A percentile compares a stretch with the other conserved stretches of the same genome.
Evolutionary conservation across 495 filamentous ascomycete genomes (phyloP).

Genomic region (Pyronema omphalodes): DNA sequence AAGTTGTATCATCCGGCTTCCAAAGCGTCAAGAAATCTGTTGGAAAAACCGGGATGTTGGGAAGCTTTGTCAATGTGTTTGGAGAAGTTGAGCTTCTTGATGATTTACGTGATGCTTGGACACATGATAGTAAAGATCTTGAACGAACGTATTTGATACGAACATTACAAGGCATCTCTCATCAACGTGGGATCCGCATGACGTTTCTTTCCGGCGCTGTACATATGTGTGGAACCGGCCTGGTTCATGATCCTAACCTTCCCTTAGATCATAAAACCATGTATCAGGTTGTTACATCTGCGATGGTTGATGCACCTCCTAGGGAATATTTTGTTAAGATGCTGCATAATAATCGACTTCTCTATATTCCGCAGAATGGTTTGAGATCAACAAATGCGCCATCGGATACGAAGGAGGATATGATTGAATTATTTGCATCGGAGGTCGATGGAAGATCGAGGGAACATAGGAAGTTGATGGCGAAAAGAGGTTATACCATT

Average conservation of each 20-base stretch:
- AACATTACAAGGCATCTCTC: slow-evolving; percentile 81
- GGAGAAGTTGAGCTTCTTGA: slow-evolving; percentile 93
- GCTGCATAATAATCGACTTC: slow-evolving; percentile 73
- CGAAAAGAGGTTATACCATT: slow-evolving; percentile 79
- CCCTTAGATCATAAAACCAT: slow-evolving; percentile 94
- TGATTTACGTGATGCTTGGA: slow-evolving; percentile 92
- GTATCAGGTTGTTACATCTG: slow-evolving; percentile 89
- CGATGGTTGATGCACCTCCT: slow-evolving; percentile 76
- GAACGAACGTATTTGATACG: slow-evolving; percentile 93
- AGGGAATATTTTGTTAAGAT: slow-evolving; percentile 73
- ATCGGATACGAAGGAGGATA: slow-evolving; percentile 94
- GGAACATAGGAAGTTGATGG: slow-evolving; percentile 83
- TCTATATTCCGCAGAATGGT: slow-evolving; percentile 84
- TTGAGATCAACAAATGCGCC: slow-evolving; percentile 49
- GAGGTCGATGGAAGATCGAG: slow-evolving; percentile 64
- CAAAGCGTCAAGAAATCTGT: slow-evolving; percentile 88
- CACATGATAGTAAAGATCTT: slow-evolving; percentile 91
- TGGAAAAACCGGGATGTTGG: slow-evolving; percentile 87
- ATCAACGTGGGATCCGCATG: slow-evolving; percentile 87
- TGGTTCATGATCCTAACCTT: slow-evolving; percentile 83
- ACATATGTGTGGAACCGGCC: slow-evolving; percentile 76
- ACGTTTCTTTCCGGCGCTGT: slow-evolving; percentile 89
- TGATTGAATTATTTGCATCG: slow-evolving; percentile 96
- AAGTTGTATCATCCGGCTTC: slow-evolving; percentile 77
- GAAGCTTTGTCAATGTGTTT: slow-evolving; percentile 80